Base-by-base conservation (phyloP, 2,329 filamentous ascomycete species). In the Aspergillus sp. region DNA sequence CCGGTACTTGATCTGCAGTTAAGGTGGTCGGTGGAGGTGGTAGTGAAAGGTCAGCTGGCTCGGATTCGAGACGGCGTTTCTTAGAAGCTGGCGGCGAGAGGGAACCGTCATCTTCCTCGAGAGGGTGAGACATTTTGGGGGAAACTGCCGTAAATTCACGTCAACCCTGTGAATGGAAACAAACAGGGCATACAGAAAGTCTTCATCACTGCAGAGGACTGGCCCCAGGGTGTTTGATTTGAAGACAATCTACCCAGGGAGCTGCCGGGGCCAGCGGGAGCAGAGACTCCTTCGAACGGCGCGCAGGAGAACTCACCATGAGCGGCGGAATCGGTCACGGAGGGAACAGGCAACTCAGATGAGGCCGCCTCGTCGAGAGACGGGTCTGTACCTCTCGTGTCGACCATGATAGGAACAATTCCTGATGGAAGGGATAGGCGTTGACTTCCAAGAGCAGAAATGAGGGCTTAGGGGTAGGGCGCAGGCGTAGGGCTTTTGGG, bases 391-490 rank as follows among this genome's bases (percentile, higher is more conserved):
- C 64, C 73, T 63, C 59, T 66, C 47, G 72, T 68, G 64, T 73
- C 71, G 62, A 71, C 71, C 75, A 77, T 77, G 58, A 53, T 67
- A 52, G 65, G 67, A 60, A 54, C 63, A 62, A 62, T 58, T 65
- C 58, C 59, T 64, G 63, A 57, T 62, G 61, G 58, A 64, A 62
- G 59, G 64, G 61, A 51, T 64, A 66, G 59, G 61, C 67, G 61
- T 68, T 64, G 70, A 70, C 71, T 76, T 77, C 77, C 77, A 70
- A 73, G 75, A 79, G 73, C 68, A 79, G 77, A 77, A 79, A 79
- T 79, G 71, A 79, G 77, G 77, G 77, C 75, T 79, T 79, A 79
- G 77, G 77, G 76, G 68, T 78, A 79, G 77, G 77, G 77, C 77
- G 75, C 74, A 70, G 66, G 68, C 68, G 71, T 79, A 79, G 77